Evolutionary conservation across 768 basidiomycete species (phyloP).

Genomic region (Sarcodon sp.): DNA sequence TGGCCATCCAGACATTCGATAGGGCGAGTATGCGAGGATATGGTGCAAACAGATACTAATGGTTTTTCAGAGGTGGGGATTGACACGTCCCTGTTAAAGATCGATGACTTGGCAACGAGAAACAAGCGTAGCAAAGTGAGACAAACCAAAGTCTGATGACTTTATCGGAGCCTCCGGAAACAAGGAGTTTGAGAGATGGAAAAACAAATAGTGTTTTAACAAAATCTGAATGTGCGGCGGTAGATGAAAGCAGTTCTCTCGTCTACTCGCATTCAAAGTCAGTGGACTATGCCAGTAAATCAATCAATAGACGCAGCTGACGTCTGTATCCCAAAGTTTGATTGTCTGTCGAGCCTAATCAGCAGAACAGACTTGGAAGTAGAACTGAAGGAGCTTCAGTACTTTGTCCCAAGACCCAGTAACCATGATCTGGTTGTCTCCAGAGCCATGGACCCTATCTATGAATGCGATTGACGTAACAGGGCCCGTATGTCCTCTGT

Average conservation of each 20-base stretch:
- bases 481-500: conserved; percentile 79
- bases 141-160: conserved; percentile 75
- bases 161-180: conserved; percentile 89
- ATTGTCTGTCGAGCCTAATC: conserved; percentile 44
- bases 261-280: conserved; percentile 31
- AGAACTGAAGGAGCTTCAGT: neutral
- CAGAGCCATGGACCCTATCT: conserved; percentile 24
- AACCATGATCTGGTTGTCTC: conserved; percentile 44
- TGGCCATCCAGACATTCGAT: conserved; percentile 67
- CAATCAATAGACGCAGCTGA: conserved; percentile 17
- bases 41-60: conserved; percentile 44
- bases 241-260: conserved; percentile 56
- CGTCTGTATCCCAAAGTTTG: conserved; percentile 74
- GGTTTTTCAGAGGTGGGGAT: conserved; percentile 24
- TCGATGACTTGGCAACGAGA: neutral
- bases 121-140: neutral
- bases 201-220: conserved; percentile 75
- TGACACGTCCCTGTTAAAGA: conserved; percentile 48
- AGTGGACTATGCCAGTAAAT: neutral
- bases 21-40: conserved; percentile 81
- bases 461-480: conserved; percentile 74
- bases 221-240: conserved; percentile 78
- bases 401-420: conserved; percentile 95
- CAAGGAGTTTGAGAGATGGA: conserved; percentile 47
- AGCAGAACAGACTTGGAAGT: conserved; percentile 1